Conservation (phyloP, 257 asterid genomes). For the Cruciata laevipes region DNA sequence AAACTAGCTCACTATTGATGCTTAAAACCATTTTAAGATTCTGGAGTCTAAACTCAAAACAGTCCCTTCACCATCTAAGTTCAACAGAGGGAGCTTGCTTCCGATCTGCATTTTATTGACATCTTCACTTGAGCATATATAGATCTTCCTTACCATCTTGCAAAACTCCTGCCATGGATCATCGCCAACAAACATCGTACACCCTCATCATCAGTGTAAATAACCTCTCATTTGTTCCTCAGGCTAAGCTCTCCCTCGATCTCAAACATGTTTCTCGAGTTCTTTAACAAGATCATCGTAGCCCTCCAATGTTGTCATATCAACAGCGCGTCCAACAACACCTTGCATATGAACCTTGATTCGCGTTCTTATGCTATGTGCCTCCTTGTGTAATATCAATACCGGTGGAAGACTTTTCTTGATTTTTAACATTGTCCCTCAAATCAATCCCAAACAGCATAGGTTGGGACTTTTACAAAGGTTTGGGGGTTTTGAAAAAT, state of each 20-base stretch:
- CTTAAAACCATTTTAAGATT: constrained; percentile 21
- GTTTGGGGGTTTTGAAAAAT: too few relatives aligned
- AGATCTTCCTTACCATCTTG: constrained; percentile 64
- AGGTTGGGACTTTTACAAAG: too few relatives aligned
- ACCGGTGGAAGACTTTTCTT: constrained; percentile 28
- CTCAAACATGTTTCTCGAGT: constrained; percentile 82
- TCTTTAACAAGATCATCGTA: constrained; percentile 63
- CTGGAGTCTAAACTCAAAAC: constrained; percentile 36
- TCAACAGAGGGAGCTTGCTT: constrained; percentile 39
- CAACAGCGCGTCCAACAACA: constrained; percentile 91
- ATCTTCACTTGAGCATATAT: constrained; percentile 62
- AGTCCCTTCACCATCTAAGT: constrained; percentile 37
- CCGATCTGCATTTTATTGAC: constrained; percentile 63
- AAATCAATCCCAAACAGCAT: constrained; percentile 87
- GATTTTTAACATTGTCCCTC: constrained; percentile 18
- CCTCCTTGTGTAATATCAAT: constrained; percentile 34
- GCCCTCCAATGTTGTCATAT: constrained; percentile 61
- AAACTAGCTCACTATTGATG: not conserved
- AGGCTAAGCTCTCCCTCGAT: constrained; percentile 68
- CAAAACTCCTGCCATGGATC: constrained; percentile 97
- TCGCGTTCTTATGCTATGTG: constrained; percentile 66
- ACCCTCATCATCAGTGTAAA: constrained; percentile 88
- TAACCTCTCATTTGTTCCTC: constrained; percentile 71
- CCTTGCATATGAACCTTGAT: constrained; percentile 99
- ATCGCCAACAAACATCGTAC: constrained; percentile 94